Percentiles rank a stretch among this genome's conserved stretches.
Conservation (phyloP, 169 alveolate genomes). For the Plasmodium adleri region DNA sequence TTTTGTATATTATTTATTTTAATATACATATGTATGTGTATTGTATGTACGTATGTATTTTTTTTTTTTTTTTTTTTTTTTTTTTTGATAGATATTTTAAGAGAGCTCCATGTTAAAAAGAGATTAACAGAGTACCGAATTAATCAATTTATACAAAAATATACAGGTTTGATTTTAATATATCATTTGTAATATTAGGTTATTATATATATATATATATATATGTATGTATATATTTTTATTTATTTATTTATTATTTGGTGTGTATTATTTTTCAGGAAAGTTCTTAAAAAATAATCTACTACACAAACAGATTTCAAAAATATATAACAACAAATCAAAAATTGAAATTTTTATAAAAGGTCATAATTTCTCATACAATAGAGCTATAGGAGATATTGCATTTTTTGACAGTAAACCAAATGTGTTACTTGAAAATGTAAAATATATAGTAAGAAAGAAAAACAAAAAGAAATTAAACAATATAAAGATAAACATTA, state of each 20-base stretch:
- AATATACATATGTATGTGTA: background rate
- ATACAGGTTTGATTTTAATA: slow-evolving; percentile 32
- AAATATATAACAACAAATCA: slow-evolving; percentile 32
- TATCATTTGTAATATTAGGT: background rate
- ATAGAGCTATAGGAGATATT: slow-evolving; percentile 40
- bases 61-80: background rate
- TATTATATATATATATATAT: background rate
- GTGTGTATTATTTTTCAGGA: slow-evolving; percentile 8
- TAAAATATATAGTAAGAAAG: slow-evolving; percentile 15
- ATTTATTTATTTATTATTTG: background rate
- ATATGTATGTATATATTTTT: background rate
- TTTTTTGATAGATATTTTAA: slow-evolving; percentile 31
- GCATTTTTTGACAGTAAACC: slow-evolving; percentile 31
- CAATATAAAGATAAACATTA: no score
- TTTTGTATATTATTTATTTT: background rate
- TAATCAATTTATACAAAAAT: slow-evolving; percentile 31
- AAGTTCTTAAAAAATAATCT: slow-evolving; percentile 22
- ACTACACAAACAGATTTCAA: slow-evolving; percentile 31
- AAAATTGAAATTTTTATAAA: slow-evolving; percentile 43
- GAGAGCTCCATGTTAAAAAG: slow-evolving; percentile 41
- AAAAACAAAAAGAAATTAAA: slow-evolving; percentile 1
- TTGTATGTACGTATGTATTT: background rate
- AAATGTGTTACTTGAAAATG: slow-evolving; percentile 48
- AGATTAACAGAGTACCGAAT: slow-evolving; percentile 26
- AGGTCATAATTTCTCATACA: slow-evolving; percentile 13